phyloP scores from a whole-genome alignment of 495 filamentous ascomycete genomes.

The Hypoxylon fragiforme region DNA sequence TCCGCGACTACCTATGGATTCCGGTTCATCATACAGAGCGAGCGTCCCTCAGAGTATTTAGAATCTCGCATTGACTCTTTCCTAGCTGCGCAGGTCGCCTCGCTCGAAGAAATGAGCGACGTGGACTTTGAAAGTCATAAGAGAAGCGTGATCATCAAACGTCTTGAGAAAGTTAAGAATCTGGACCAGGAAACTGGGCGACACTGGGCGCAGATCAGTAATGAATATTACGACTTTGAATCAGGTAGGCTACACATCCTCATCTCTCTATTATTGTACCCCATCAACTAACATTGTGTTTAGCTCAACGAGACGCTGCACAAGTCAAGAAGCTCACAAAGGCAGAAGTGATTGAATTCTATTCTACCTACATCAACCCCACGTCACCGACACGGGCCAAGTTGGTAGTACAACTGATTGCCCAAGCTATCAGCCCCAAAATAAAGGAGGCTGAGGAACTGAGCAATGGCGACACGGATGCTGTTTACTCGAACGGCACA shows the following conservation, averaged over 20 bases:
- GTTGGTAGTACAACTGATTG: constrained; percentile 78
- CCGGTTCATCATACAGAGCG: constrained; percentile 91
- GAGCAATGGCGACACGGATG: constrained; percentile 40
- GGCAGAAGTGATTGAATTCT: constrained; percentile 78
- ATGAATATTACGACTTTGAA: constrained; percentile 88
- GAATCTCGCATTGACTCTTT: constrained; percentile 88
- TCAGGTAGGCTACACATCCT: constrained; percentile 60
- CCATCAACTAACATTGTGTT: constrained; percentile 7
- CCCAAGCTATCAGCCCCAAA: constrained; percentile 59
- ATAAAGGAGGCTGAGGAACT: constrained; percentile 44
- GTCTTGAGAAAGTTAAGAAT: constrained; percentile 92
- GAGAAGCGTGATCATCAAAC: constrained; percentile 82
- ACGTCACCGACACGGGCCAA: constrained; percentile 74
- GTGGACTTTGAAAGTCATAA: constrained; percentile 90
- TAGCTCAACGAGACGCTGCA: constrained; percentile 76
- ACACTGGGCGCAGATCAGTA: constrained; percentile 83
- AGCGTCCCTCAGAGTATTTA: constrained; percentile 78
- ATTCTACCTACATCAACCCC: constrained; percentile 73
- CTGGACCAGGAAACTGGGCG: constrained; percentile 79
- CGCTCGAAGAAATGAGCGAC: constrained; percentile 74
- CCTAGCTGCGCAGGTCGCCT: constrained; percentile 64
- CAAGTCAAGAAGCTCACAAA: constrained; percentile 76
- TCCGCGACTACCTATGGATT: constrained; percentile 77
- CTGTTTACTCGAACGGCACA: constrained; percentile 44
- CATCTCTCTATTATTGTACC: not conserved